Conservation (phyloP, 2,329 filamentous ascomycete species). For the Podosphaera fusca region DNA sequence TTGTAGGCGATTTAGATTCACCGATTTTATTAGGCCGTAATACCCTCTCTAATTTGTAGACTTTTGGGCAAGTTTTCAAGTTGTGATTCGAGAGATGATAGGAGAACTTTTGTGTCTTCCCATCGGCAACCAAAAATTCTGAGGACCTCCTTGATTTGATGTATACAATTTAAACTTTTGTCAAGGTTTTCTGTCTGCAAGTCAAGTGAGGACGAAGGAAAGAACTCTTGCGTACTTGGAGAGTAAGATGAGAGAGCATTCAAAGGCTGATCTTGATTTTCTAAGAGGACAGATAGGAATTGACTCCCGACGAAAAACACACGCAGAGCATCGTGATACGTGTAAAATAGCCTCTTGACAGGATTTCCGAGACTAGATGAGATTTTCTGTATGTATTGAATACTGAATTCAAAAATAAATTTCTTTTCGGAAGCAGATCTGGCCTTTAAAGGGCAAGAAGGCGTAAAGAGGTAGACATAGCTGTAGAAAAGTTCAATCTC, state of each 20-base stretch:
- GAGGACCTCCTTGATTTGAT: slow-evolving; percentile 29
- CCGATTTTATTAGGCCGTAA: slow-evolving; percentile 2
- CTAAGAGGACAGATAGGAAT: slow-evolving; percentile 35
- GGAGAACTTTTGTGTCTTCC: slow-evolving; percentile 31
- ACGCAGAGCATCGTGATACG: slow-evolving; percentile 70
- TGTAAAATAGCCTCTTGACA: slow-evolving; percentile 44
- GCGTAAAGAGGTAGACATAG: slow-evolving; percentile 71
- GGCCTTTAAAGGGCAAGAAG: slow-evolving; percentile 48
- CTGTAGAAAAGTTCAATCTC: slow-evolving; percentile 79
- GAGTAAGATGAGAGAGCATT: slow-evolving; percentile 16
- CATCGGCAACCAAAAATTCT: slow-evolving; percentile 34
- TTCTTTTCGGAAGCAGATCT: slow-evolving; percentile 56
- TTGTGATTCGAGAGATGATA: slow-evolving; percentile 25
- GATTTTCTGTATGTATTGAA: slow-evolving; percentile 59
- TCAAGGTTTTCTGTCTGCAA: slow-evolving; percentile 24
- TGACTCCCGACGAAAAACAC: slow-evolving; percentile 53
- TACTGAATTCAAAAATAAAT: slow-evolving; percentile 67
- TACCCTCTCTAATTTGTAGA: slow-evolving; percentile 20
- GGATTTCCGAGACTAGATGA: slow-evolving; percentile 39
- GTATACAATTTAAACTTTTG: slow-evolving; percentile 30
- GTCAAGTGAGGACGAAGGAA: slow-evolving; percentile 29
- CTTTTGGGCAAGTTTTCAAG: slow-evolving; percentile 12
- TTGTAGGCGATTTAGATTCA: slow-evolving; percentile 3
- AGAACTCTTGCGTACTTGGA: slow-evolving; percentile 16
- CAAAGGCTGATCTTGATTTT: slow-evolving; percentile 32